Base-by-base conservation (phyloP, 148 eudicot genomes). In the Persicaria maculosa region DNA sequence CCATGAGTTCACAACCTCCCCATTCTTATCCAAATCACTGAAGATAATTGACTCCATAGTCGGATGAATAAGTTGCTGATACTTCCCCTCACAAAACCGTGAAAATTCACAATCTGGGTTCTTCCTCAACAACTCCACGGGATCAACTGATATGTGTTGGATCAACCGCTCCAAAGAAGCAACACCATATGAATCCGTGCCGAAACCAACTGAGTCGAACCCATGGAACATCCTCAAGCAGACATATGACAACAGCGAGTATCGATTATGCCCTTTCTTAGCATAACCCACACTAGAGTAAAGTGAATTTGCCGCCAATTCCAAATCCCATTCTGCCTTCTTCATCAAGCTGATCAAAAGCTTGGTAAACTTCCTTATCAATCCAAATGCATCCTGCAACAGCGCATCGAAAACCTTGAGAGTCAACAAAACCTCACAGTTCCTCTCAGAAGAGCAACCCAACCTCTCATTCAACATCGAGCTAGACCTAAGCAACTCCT, bases 11-110 rank as follows among this genome's bases (percentile, higher is more conserved):
- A 94, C 68, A 8, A 92, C 84, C 44, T 44, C 88, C 47, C 88
- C 91, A 71, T 87, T 83, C 73, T 69, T 59, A 62, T 88, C 90
- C 74, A 90, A 81, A 73, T 84, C 83, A 46, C 74, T 85, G 64
- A 94, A 94, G 68, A 91, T 90, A 0, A 97, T 90, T 0, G 92
- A 90, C 65, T 94, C 98, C 88, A 94, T 90, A 1, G 93, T 82
- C 0, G 98, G 93, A 77, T 90, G 95, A 48, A 94, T 84, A 10
- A 94, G 89, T 22, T 90, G 83, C 74, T 90, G 93, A 74, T 91
- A 94, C 84, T 91, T 94, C 50, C 61, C 80, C 76, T 91, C 97
- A 78, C 97, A 91, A 72, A 90, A 91, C 77, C 80, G 82, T 0
- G 98, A 85, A 62, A 91, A 91, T 17, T 83, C 92, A 72, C 86